Evolutionary conservation across 2,329 filamentous ascomycete genomes (phyloP).

Genomic region (Hypoxylon sp.): DNA sequence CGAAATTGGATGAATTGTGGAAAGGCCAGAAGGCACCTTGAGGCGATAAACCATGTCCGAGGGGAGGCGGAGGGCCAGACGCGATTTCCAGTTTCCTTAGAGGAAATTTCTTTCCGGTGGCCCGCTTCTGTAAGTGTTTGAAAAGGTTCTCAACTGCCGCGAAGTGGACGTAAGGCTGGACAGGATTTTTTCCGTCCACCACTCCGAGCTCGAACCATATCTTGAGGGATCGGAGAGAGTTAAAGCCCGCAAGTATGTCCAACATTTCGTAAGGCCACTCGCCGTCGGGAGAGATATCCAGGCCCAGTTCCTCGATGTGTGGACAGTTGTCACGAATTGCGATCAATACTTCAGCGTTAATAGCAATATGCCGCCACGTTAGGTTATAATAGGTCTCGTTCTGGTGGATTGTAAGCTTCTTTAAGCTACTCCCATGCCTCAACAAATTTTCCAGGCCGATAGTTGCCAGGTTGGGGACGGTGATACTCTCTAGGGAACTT

Average conservation of each 20-base stretch:
- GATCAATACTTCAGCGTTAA: constrained; percentile 12
- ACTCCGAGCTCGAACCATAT: constrained; percentile 36
- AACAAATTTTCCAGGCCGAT: constrained; percentile 9
- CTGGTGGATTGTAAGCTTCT: constrained; percentile 21
- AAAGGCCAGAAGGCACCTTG: not conserved
- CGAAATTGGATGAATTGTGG: constrained; percentile 23
- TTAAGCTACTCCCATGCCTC: constrained; percentile 20
- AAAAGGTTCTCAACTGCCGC: constrained; percentile 16
- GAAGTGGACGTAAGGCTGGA: constrained; percentile 28
- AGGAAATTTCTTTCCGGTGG: not conserved
- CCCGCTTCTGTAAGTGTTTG: constrained; percentile 1
- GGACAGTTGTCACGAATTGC: constrained; percentile 29
- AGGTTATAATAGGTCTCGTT: not conserved
- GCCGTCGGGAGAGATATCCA: constrained; percentile 20
- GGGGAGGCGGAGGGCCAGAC: constrained; percentile 16
- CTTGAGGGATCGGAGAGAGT: constrained; percentile 21
- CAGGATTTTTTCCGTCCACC: not conserved
- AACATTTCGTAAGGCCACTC: constrained; percentile 31
- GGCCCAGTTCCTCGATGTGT: constrained; percentile 22
- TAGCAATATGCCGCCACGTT: not conserved
- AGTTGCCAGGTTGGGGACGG: not conserved
- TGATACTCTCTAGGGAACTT: constrained; percentile 22
- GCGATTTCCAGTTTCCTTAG: constrained; percentile 3
- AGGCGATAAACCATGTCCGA: not conserved
- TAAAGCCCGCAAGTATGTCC: constrained; percentile 22